Evolutionary conservation across 2,329 filamentous ascomycete genomes (phyloP), one percentile per base, ranked within the genome.

Genomic region (Xylariaceae sp.): DNA sequence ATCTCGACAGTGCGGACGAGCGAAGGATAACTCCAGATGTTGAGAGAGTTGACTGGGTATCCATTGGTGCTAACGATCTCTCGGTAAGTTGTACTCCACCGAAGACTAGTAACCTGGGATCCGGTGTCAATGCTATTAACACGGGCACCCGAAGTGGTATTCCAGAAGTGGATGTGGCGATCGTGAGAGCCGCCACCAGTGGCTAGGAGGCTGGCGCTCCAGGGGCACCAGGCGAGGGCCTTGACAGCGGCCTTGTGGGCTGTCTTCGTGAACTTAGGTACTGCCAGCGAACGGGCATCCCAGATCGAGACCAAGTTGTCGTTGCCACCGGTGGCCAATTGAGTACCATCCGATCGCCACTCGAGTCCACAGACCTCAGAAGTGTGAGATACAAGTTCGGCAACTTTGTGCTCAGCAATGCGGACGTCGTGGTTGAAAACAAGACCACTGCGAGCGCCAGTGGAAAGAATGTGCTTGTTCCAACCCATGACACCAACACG

Each of bases 91-190:
- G 92, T 91, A 82, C 90, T 96, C 94, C 94, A 99, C 70, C 92
- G 88, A 59, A 99, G 85, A 69, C 89, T 94, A 67, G 94, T 99
- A 59, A 99, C 95, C 76, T 99, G 94, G 51, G 92, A 96, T 62
- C 94, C 94, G 47, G 94, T 97, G 75, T 97, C 92, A 75, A 99
- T 97, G 83, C 91, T 96, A 87, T 99, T 99, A 79, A 96, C 92
- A 69, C 94, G 90, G 56, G 94, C 93, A 62, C 94, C 94, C 3
- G 93, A 96, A 18, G 94, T 97, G 51, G 92, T 95, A 83, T 99
- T 99, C 94, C 94, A 99, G 85, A 99, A 99, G 81, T 99, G 94
- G 76, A 99, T 99, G 78, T 97, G 90, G 68, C 92, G 89, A 74
- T 99, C 94, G 76, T 97, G 95, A 49, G 91, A 95, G 68, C 94